These are phyloP conservation scores for Cutaneotrichosporon arboriforme DNA, from an alignment of 1,284 basidiomycete genomes.

Conservation along the genomic window DNA sequence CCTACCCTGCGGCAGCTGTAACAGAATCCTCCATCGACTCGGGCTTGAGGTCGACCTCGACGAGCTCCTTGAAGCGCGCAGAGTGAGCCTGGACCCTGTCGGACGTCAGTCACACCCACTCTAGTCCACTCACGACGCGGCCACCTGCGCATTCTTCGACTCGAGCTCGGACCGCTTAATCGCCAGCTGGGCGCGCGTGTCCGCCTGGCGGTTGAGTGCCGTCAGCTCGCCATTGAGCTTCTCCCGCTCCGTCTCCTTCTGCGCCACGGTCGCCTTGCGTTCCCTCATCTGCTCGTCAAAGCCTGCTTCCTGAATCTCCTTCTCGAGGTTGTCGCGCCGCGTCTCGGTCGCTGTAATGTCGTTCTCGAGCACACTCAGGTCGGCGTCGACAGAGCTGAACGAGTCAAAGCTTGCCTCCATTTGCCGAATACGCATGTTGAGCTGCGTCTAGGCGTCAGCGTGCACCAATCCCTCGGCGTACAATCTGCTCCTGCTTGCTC, in stretches of 20 bases:
- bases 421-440: constrained; percentile 40
- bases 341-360: constrained; percentile 66
- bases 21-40: constrained; percentile 69
- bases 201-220: constrained; percentile 70
- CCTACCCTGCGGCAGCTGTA: constrained; percentile 58
- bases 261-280: constrained; percentile 55
- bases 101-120: not conserved
- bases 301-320: constrained; percentile 58
- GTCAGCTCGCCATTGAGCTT: constrained; percentile 66
- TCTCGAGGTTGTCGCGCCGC: constrained; percentile 57
- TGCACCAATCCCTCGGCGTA: constrained; percentile 47
- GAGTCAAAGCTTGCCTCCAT: constrained; percentile 58
- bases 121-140: constrained; percentile 57
- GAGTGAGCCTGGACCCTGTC: constrained; percentile 63
- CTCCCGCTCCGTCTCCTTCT: constrained; percentile 68
- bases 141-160: constrained; percentile 61
- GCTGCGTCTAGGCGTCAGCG: constrained; percentile 19
- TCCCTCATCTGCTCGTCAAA: constrained; percentile 67
- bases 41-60: constrained; percentile 57
- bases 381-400: constrained; percentile 56
- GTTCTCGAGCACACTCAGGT: constrained; percentile 56
- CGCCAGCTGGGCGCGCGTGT: constrained; percentile 72
- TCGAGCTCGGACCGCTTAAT: constrained; percentile 66
- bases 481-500: constrained; percentile 58
- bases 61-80: constrained; percentile 60